A percentile compares a stretch with the other conserved stretches of the same genome.
Evolutionary conservation across 441 rosid species (phyloP).

Genomic region (Omphalea diandra): DNA sequence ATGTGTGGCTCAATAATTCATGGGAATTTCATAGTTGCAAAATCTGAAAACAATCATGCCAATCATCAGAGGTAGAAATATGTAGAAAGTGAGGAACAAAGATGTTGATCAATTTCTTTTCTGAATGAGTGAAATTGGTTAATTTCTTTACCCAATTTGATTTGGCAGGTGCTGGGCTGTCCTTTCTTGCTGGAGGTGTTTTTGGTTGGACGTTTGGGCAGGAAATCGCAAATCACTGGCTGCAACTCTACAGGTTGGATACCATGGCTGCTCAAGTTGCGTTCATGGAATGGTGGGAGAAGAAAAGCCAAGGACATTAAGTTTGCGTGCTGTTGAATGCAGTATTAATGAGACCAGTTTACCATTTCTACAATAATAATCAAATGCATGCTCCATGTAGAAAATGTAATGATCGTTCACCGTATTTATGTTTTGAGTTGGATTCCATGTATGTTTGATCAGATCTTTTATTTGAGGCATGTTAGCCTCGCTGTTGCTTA

Average conservation of each 20-base stretch:
- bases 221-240: conserved; percentile 65
- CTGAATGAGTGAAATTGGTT: too few relatives aligned
- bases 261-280: conserved; percentile 78
- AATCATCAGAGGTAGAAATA: background rate
- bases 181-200: conserved; percentile 73
- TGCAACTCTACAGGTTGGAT: conserved; percentile 83
- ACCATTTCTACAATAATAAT: conserved; percentile 29
- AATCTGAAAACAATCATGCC: background rate
- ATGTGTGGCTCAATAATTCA: too few relatives aligned
- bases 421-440: conserved; percentile 12
- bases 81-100: background rate
- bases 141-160: too few relatives aligned
- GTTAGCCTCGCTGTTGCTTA: too few relatives aligned
- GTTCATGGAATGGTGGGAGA: conserved; percentile 94
- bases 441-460: too few relatives aligned
- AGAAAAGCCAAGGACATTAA: conserved; percentile 34
- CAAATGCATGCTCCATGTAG: conserved; percentile 4
- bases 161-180: conserved; percentile 71
- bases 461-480: too few relatives aligned
- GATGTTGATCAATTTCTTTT: background rate
- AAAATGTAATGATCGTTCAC: conserved; percentile 20
- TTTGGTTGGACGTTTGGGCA: conserved; percentile 92
- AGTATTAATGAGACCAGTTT: conserved; percentile 5
- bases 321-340: conserved; percentile 2
- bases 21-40: too few relatives aligned